Conservation (phyloP, 768 basidiomycete species). For the Pisolithus marmoratus region DNA sequence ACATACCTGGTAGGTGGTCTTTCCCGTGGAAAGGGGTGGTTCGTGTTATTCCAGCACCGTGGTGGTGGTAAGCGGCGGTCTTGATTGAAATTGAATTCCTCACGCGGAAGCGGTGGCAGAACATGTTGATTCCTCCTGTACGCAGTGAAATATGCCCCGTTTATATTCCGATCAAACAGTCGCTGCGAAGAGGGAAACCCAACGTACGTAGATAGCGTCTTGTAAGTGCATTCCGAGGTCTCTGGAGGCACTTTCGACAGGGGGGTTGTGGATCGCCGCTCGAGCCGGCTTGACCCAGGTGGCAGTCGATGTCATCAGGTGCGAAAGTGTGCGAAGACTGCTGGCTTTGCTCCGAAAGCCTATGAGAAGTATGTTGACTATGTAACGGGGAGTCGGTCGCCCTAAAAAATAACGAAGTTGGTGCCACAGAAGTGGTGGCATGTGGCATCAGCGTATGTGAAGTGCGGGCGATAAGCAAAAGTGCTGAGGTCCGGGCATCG, state of each 20-base stretch:
- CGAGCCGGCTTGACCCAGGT: constrained; percentile 12
- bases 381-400: constrained; percentile 25
- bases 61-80: constrained; percentile 29
- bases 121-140: constrained; percentile 30
- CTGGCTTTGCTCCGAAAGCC: constrained; percentile 9
- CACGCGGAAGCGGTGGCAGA: constrained; percentile 27
- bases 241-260: constrained; percentile 15
- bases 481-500: constrained; percentile 4
- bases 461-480: constrained; percentile 18
- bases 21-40: constrained; percentile 16
- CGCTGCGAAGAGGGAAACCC: constrained; percentile 6
- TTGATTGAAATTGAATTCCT: constrained; percentile 28
- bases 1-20: constrained; percentile 22
- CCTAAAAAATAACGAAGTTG: constrained; percentile 18
- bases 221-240: constrained; percentile 17
- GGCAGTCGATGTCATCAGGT: constrained; percentile 18
- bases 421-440: constrained; percentile 13
- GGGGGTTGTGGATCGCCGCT: constrained; percentile 16
- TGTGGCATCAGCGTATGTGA: constrained; percentile 29
- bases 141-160: constrained; percentile 16
- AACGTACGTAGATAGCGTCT: constrained; percentile 21
- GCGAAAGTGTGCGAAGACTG: constrained; percentile 12
- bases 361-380: constrained; percentile 16
- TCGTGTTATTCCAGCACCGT: constrained; percentile 25
- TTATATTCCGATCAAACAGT: constrained; percentile 21